Base-by-base conservation (phyloP, 1,139 yeast genomes). In the Suhomyces maxii region DNA sequence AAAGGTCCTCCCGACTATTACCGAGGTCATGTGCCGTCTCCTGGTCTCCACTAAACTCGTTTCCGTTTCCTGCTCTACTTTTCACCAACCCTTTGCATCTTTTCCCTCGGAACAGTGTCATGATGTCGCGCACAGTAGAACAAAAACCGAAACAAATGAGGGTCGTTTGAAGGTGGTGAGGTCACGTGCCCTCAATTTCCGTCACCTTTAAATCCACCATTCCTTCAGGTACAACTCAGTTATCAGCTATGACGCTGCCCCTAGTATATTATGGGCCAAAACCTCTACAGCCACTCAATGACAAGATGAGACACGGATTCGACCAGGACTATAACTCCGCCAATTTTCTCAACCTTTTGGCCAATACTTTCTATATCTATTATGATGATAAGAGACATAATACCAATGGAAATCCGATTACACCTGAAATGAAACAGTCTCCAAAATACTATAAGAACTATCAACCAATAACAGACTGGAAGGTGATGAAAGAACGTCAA, bases 381-480 rank as follows among this genome's bases (percentile, higher is more conserved):
- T 89, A 79, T 58, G 95, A 87, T 60, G 96, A 88, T 61, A 93
- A 93, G 65, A 80, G 98, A 42, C 97, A 93, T 62, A 87, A 84
- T 55, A 88, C 97, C 3, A 88, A 89, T 49, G 97, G 96, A 13
- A 88, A 84, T 58, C 96, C 97, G 2, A 76, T 83, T n/a, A 72
- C 83, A 1, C 77, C 76, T 14, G 82, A 77, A 37, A 68, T 71
- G 71, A 80, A 79, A 56, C 62, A 64, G 34, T 59, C 65, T 25
- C 74, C 76, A 18, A 69, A 69, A 46, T 75, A 77, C 42, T 69
- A 69, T 31, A 69, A 67, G 45, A 79, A 78, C 51, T 84, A 82
- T 61, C 89, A 85, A 59, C 86, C 89, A 3, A 85, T 86, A 6
- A 69, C 82, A 6, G 98, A 93, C 60, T 93, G 99, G 99, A 87